phyloP scores from a whole-genome alignment of 2,329 filamentous ascomycete species.

The Aspergillus fijiensis region DNA sequence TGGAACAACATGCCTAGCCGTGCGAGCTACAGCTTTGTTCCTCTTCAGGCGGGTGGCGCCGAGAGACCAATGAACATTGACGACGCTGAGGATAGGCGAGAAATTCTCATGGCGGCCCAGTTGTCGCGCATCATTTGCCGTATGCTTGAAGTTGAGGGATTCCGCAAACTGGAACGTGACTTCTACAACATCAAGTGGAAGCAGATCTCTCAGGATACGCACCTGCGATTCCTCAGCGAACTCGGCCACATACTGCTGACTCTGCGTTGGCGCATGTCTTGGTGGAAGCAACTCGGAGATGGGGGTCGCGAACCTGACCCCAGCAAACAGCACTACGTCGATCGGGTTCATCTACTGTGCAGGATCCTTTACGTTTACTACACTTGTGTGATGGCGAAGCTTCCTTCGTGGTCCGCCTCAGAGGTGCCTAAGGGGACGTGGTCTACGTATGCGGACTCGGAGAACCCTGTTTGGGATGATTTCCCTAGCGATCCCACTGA shows the following conservation, averaged over 20 bases:
- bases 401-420: conserved; percentile 40
- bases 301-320: conserved; percentile 37
- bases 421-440: conserved; percentile 41
- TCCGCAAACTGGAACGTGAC: conserved; percentile 44
- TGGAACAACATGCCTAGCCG: conserved; percentile 51
- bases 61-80: conserved; percentile 44
- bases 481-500: conserved; percentile 42
- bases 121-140: conserved; percentile 48
- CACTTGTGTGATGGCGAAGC: conserved; percentile 43
- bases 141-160: conserved; percentile 49
- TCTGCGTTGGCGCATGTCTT: conserved; percentile 47
- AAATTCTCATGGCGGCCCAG: conserved; percentile 46
- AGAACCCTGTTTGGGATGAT: conserved; percentile 43
- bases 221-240: conserved; percentile 41
- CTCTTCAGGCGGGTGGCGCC: conserved; percentile 26
- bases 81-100: conserved; percentile 36
- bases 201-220: conserved; percentile 43
- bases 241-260: conserved; percentile 44
- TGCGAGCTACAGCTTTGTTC: conserved; percentile 44
- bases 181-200: conserved; percentile 50
- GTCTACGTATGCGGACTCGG: conserved; percentile 45
- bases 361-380: conserved; percentile 50
- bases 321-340: conserved; percentile 40
- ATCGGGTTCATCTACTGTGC: conserved; percentile 43
- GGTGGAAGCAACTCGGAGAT: conserved; percentile 47